Evolutionary conservation across 495 filamentous ascomycete genomes (phyloP), one percentile per base, ranked within the genome.

Genomic region (Penicillium verhagenii): DNA sequence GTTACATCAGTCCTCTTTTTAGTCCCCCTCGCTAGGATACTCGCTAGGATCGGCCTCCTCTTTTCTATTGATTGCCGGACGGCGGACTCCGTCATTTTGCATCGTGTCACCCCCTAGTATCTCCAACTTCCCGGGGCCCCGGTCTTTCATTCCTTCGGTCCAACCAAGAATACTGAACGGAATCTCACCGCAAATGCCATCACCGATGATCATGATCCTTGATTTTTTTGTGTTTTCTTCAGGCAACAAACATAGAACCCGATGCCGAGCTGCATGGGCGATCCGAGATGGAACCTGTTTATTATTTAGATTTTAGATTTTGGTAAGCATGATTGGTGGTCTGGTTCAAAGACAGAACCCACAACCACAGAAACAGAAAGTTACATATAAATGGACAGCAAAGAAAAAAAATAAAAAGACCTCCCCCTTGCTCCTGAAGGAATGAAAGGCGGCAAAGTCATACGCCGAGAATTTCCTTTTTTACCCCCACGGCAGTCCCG

Each of bases 401-500:
- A 21, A 21, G 21, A 9, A 47, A n/a, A 16, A n/a, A 16, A 28
- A 47, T n/a, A 20, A 40, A 39, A 42, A 9, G 14, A 37, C 29
- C 31, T 18, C 49, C 20, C 39, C 39, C 20, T 25, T 48, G 21
- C 43, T 46, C 13, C 18, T 4, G n/a, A n/a, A 48, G 16, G 26
- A 13, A 18, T 45, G 42, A 29, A 20, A 35, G 25, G 35, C 48
- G 37, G 33, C 35, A 45, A 57, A 57, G 53, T 52, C 57, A 53
- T 60, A 63, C 56, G 53, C 63, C 63, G 63, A 66, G 44, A 52
- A 21, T n/a, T 50, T 37, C 13, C 10, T 58, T 58, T 35, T 29
- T 43, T n/a, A n/a, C 19, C 51, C 44, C 50, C 48, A 43, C 53
- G 38, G 46, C 53, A 47, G 43, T 31, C 48, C 56, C 44, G 60